Base-by-base conservation (phyloP, 208 protist species). In the Trypanosoma avium region DNA sequence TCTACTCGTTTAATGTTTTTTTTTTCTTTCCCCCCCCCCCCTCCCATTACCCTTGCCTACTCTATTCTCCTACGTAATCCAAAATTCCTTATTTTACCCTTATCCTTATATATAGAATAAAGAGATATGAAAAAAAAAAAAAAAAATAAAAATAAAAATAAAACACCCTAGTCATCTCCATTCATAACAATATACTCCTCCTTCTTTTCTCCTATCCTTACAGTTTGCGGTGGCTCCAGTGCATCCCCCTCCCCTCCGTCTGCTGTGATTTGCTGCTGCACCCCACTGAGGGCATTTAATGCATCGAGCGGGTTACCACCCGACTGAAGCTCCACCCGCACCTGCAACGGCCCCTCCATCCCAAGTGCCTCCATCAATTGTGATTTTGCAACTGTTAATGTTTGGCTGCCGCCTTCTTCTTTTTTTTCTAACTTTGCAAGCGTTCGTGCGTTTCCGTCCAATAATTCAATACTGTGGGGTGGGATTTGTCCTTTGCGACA, bases 391-490 rank as follows among this genome's bases (percentile, higher is more conserved):
- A 92, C 75, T 36, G 83, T 80, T 15, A 90, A 56, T 12, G 77
- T 82, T 60, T 77, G 67, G 30, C 72, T 53, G 5, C 77, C 68
- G 50, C 61, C 73, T 13, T 75, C 75, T 13, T 77, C 67, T 27
- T 72, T 81, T 43, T 62, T 75, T 35, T 80, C 68, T 12, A 74
- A 56, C 45, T 75, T 56, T 40, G 63, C 53, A 61, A 87, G 82
- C 33, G 62, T 43, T 33, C 77, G 61, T 49, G 76, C 73, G 0
- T 65, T 36, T 45, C 59, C 49, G 60, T 86, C 73, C 45, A 94
- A 43, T 7, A 90, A 61, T 46, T 91, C 79, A 47, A 95, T 79
- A 58, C 68, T 81, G 78, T 95, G 85, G 13, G 80, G 71, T 17
- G 84, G 86, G n/a, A 90, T 61, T 15, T 65, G 58, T 13, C 80